These are phyloP conservation scores for Monosporozyma aerobia DNA, from an alignment of 805 yeast genomes.

Conservation along the genomic window DNA sequence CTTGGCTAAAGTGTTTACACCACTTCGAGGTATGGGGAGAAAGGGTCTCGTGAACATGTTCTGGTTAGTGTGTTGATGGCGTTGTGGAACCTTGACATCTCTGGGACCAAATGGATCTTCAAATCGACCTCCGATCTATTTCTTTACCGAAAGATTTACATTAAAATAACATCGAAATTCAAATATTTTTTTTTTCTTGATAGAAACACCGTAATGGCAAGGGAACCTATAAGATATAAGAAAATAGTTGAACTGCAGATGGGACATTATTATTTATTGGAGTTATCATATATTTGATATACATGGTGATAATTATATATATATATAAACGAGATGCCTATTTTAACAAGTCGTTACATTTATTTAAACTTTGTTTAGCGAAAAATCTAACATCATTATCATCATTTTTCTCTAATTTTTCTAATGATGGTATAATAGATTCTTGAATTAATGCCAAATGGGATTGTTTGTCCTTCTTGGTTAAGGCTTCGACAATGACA, in stretches of 20 bases:
- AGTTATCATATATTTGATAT: neutral
- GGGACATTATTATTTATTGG: neutral
- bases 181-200: neutral
- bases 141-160: neutral
- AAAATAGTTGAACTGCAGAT: neutral
- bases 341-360: conserved; percentile 12
- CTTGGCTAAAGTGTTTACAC: neutral
- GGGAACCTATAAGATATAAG: neutral
- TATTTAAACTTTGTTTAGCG: conserved; percentile 55
- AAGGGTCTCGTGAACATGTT: conserved; percentile 4
- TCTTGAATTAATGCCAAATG: conserved; percentile 34
- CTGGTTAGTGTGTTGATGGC: neutral
- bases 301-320: neutral
- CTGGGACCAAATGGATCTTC: no score
- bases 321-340: neutral
- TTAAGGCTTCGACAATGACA: conserved; percentile 47
- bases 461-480: conserved; percentile 21
- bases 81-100: no score
- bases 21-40: conserved; percentile 1
- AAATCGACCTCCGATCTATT: no score
- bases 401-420: conserved; percentile 54
- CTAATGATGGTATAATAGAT: conserved; percentile 56
- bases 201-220: no score
- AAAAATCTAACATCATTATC: conserved; percentile 88
- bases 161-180: neutral